Conservation (phyloP, 2,329 filamentous ascomycete genomes). For the Amauroascus niger region DNA sequence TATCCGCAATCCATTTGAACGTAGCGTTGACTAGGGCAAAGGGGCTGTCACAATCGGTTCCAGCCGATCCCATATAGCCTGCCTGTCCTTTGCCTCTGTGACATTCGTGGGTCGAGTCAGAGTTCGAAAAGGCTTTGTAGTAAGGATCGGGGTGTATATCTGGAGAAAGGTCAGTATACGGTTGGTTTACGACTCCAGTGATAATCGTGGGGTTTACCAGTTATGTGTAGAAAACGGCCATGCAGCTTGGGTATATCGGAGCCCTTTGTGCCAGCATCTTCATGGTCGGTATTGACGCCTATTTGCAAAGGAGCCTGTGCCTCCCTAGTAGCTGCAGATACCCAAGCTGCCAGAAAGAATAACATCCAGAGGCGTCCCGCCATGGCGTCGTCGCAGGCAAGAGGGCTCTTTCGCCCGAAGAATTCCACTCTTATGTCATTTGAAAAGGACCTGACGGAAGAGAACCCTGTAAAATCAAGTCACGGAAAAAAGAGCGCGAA, state of each 20-base stretch:
- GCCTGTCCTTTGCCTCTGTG: conserved; percentile 68
- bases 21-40: conserved; percentile 73
- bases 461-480: not conserved
- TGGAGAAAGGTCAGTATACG: conserved; percentile 30
- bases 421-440: not conserved
- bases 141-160: conserved; percentile 87
- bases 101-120: conserved; percentile 59
- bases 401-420: not conserved
- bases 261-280: not conserved
- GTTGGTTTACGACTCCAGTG: conserved; percentile 14
- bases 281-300: not conserved
- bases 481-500: not conserved
- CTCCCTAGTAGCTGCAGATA: not conserved
- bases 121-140: conserved; percentile 70
- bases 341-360: not conserved
- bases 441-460: no score
- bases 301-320: conserved; percentile 6
- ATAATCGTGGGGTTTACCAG: conserved; percentile 48
- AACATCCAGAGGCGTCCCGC: not conserved
- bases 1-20: conserved; percentile 73
- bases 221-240: conserved; percentile 79
- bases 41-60: conserved; percentile 80
- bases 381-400: not conserved
- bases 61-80: conserved; percentile 74
- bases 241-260: conserved; percentile 35